Conservation (phyloP, 2,329 filamentous ascomycete species). For the Pseudofabraea citricarpa region DNA sequence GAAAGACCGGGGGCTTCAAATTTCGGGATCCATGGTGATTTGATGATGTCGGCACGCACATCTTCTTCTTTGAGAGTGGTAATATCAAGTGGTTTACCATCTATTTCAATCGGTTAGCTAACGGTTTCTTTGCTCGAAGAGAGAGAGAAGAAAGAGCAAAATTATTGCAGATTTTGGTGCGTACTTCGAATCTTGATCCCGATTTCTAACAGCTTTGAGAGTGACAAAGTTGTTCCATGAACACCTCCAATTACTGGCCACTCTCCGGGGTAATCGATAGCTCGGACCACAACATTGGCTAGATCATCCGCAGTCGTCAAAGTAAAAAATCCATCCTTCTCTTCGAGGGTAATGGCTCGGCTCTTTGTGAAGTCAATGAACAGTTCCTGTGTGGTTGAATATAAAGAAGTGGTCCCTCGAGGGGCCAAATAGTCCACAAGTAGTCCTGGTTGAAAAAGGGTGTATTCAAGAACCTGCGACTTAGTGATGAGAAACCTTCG, state of each 20-base stretch:
- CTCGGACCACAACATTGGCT: conserved; percentile 29
- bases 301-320: conserved; percentile 40
- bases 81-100: conserved; percentile 10
- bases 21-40: conserved; percentile 27
- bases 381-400: conserved; percentile 22
- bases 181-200: conserved; percentile 37
- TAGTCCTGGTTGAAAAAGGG: conserved; percentile 42
- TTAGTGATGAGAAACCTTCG: neutral
- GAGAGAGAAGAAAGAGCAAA: neutral
- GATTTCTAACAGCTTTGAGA: conserved; percentile 30
- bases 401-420: conserved; percentile 34
- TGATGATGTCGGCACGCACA: conserved; percentile 8
- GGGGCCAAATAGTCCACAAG: conserved; percentile 44
- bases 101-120: conserved; percentile 2
- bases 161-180: neutral
- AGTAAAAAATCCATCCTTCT: conserved; percentile 35
- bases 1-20: conserved; percentile 28
- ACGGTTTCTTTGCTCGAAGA: neutral
- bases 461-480: conserved; percentile 36
- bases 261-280: conserved; percentile 25
- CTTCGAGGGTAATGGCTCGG: conserved; percentile 38
- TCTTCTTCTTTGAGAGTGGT: conserved; percentile 11
- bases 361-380: conserved; percentile 27
- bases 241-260: conserved; percentile 31
- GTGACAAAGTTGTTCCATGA: conserved; percentile 19